A percentile compares a stretch with the other conserved stretches of the same genome.
Conservation (phyloP, 768 basidiomycete genomes). For the Lentinula boryana region DNA sequence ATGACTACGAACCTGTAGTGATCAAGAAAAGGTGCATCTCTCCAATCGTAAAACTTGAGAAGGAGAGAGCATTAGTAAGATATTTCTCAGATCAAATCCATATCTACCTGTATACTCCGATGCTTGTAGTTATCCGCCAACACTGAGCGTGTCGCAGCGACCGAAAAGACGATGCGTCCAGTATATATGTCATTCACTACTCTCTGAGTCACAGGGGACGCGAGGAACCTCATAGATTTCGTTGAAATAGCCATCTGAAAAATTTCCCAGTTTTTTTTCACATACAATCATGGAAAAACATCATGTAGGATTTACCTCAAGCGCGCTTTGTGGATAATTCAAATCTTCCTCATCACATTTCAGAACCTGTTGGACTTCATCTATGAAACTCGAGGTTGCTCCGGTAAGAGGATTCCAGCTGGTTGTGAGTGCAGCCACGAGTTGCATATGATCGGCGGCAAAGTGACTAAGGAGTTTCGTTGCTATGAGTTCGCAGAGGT, state of each 20-base stretch:
- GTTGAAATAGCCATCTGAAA: constrained; percentile 79
- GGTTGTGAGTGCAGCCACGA: constrained; percentile 73
- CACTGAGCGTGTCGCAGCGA: constrained; percentile 61
- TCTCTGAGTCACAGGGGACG: constrained; percentile 78
- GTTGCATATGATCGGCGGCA: constrained; percentile 67
- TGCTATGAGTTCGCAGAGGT: constrained; percentile 82
- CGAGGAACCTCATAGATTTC: constrained; percentile 75
- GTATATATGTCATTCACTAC: constrained; percentile 85
- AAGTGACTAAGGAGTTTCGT: constrained; percentile 79
- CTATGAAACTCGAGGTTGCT: constrained; percentile 58
- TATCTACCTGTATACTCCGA: constrained; percentile 18
- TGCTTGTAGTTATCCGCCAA: constrained; percentile 89
- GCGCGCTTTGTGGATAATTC: constrained; percentile 70
- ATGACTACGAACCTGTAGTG: constrained; percentile 59
- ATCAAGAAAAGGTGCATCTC: constrained; percentile 67
- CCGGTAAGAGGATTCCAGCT: constrained; percentile 85
- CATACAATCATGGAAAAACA: not conserved
- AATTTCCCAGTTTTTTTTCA: not conserved
- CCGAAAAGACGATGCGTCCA: constrained; percentile 68
- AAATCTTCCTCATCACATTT: constrained; percentile 57
- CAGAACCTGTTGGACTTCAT: constrained; percentile 54
- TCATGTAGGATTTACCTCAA: constrained; percentile 57
- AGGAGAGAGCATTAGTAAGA: constrained; percentile 17
- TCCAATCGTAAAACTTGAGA: constrained; percentile 67
- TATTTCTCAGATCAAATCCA: too few relatives aligned